Conservation (phyloP, 148 eudicot genomes). For the Persicaria maculosa region DNA sequence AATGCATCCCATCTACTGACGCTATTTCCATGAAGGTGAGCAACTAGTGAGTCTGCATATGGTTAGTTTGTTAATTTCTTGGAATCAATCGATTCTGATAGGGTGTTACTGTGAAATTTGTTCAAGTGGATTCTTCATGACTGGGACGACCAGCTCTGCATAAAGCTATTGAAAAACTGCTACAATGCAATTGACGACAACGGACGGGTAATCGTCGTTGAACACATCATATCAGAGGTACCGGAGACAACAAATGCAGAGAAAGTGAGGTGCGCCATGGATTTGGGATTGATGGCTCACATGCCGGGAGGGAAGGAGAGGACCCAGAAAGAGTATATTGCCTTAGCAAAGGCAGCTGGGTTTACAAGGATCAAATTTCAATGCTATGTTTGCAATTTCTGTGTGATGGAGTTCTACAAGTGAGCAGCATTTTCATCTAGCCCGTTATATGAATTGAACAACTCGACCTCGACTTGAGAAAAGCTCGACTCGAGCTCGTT, state of each 20-base stretch:
- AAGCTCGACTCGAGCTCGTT: too few species aligned
- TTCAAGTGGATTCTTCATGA: too few species aligned
- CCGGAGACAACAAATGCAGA: constrained; percentile 12
- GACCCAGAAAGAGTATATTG: not conserved
- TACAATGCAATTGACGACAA: constrained; percentile 23
- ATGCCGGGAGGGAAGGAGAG: constrained; percentile 10
- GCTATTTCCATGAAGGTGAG: constrained; percentile 31
- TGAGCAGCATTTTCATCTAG: not conserved
- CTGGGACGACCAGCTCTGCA: constrained; percentile 30
- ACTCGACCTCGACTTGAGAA: too few species aligned
- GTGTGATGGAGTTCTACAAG: constrained; percentile 8
- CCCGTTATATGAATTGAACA: too few species aligned
- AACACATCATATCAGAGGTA: constrained; percentile 19
- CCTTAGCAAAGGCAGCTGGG: not conserved
- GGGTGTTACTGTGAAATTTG: too few species aligned
- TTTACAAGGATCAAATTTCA: not conserved
- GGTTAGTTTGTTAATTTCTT: too few species aligned
- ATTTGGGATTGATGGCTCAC: constrained; percentile 14
- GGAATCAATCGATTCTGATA: too few species aligned
- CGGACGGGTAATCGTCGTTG: constrained; percentile 37
- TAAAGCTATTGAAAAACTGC: constrained; percentile 31
- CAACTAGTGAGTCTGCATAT: too few species aligned
- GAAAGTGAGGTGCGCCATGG: constrained; percentile 19
- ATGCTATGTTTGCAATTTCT: not conserved
- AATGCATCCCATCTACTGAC: constrained; percentile 22